Conservation (phyloP, 495 filamentous ascomycete species). For the Talaromyces proteolyticus region DNA sequence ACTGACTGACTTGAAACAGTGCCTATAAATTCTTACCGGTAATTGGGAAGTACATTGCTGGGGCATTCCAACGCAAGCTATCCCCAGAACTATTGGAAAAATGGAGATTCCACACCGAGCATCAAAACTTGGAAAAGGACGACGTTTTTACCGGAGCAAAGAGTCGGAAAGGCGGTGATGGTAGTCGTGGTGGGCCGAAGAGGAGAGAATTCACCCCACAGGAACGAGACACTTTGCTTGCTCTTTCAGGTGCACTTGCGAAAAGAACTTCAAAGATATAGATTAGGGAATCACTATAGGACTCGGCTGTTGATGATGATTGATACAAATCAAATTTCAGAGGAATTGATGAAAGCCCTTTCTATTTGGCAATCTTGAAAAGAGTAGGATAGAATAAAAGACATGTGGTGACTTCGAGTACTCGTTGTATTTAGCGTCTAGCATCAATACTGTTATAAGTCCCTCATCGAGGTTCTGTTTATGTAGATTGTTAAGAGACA, state of each 20-base stretch:
- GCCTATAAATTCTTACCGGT: conserved; percentile 45
- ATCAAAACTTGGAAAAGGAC: conserved; percentile 13
- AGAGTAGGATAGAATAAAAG: too few relatives aligned
- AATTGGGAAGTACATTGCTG: conserved; percentile 36
- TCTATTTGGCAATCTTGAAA: too few relatives aligned
- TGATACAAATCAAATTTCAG: too few relatives aligned
- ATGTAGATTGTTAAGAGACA: too few relatives aligned
- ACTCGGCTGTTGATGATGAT: too few relatives aligned
- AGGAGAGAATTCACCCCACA: conserved; percentile 19
- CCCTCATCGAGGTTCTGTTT: too few relatives aligned
- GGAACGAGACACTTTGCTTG: conserved; percentile 14
- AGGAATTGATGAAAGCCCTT: too few relatives aligned
- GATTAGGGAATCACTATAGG: too few relatives aligned
- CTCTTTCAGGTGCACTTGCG: conserved; percentile 11
- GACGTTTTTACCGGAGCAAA: conserved; percentile 19
- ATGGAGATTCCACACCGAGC: conserved; percentile 29
- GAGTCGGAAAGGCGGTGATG: conserved; percentile 14
- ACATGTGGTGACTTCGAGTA: too few relatives aligned
- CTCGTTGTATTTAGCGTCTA: too few relatives aligned
- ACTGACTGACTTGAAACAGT: conserved; percentile 11
- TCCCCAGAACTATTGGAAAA: conserved; percentile 25
- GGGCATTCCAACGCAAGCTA: conserved; percentile 29
- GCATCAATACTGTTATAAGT: too few relatives aligned
- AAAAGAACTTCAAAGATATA: neutral
- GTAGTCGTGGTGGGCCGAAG: conserved; percentile 24